These are phyloP conservation scores for Geoglossum cookeanum DNA, from an alignment of 2,329 filamentous ascomycete genomes.

Conservation along the genomic window DNA sequence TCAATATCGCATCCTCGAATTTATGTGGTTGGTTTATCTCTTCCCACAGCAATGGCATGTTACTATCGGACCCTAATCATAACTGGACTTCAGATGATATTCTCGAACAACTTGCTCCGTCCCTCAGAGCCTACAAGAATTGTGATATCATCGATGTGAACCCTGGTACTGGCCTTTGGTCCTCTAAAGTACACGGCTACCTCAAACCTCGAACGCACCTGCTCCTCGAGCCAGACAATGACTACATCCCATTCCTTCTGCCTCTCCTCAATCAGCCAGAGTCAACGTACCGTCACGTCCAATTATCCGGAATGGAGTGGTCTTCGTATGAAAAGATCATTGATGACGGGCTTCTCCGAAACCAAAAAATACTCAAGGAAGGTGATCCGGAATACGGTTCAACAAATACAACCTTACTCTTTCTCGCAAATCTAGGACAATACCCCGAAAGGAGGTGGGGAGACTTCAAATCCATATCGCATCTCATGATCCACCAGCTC, in stretches of 20 bases:
- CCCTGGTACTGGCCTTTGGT: constrained; percentile 64
- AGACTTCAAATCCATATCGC: constrained; percentile 35
- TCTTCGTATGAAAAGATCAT: constrained; percentile 2
- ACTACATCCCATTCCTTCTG: constrained; percentile 18
- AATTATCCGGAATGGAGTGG: not conserved
- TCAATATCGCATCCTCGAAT: constrained; percentile 23
- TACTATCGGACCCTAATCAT: constrained; percentile 2
- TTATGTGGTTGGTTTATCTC: constrained; percentile 21
- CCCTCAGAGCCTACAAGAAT: constrained; percentile 49
- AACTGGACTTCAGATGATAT: constrained; percentile 38
- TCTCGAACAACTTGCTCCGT: constrained; percentile 46
- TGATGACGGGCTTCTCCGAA: constrained; percentile 1
- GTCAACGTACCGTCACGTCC: constrained; percentile 19
- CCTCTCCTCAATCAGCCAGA: constrained; percentile 33
- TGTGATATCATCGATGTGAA: constrained; percentile 80
- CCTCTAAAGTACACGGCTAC: constrained; percentile 51
- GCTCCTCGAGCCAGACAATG: constrained; percentile 51
- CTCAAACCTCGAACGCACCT: constrained; percentile 68
- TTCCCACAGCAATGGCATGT: not conserved
- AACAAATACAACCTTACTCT: constrained; percentile 53
- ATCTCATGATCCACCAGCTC: constrained; percentile 42
- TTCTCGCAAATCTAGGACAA: constrained; percentile 47
- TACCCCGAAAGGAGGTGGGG: constrained; percentile 31
- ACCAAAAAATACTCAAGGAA: not conserved
- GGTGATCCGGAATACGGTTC: constrained; percentile 30